A percentile compares a stretch with the other conserved stretches of the same genome.
Conservation (phyloP, 495 filamentous ascomycete species). For the Aspergillus avenaceus region DNA sequence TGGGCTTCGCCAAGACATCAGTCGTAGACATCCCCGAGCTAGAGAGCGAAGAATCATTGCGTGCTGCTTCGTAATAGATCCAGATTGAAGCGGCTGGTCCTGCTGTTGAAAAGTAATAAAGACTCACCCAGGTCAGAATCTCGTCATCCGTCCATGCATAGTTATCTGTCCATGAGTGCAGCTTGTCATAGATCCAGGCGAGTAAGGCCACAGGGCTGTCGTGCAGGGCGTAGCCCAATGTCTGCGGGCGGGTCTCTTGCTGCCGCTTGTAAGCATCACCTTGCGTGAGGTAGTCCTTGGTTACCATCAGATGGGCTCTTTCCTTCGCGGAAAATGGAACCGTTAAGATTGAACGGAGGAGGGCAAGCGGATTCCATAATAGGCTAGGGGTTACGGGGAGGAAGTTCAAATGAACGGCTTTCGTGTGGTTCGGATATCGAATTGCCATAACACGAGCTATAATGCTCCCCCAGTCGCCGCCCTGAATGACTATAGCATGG, state of each 20-base stretch:
- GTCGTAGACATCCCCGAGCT: constrained; percentile 10
- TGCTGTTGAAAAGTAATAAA: constrained; percentile 49
- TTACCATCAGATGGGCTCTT: constrained; percentile 26
- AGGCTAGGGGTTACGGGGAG: constrained; percentile 30
- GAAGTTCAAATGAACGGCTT: constrained; percentile 45
- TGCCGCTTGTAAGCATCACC: constrained; percentile 42
- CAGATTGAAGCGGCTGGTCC: constrained; percentile 45
- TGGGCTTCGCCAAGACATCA: constrained; percentile 7
- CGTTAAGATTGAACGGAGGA: constrained; percentile 28
- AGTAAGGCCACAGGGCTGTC: constrained; percentile 50
- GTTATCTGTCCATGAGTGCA: constrained; percentile 46
- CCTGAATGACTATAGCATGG: constrained; percentile 38
- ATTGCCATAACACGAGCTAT: constrained; percentile 39
- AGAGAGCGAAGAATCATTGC: constrained; percentile 3
- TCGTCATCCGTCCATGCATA: constrained; percentile 54
- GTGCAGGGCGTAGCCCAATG: constrained; percentile 44
- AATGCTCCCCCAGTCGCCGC: constrained; percentile 47
- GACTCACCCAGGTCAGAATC: constrained; percentile 50
- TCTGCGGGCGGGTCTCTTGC: constrained; percentile 48
- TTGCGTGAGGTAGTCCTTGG: constrained; percentile 29
- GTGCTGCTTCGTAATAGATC: constrained; percentile 47
- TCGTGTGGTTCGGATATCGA: constrained; percentile 34
- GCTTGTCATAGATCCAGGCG: constrained; percentile 54
- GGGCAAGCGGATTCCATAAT: constrained; percentile 29
- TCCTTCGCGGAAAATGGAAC: constrained; percentile 35